These are phyloP conservation scores for Neonothopanus nambi DNA, from an alignment of 1,284 basidiomycete species.

Conservation along the genomic window DNA sequence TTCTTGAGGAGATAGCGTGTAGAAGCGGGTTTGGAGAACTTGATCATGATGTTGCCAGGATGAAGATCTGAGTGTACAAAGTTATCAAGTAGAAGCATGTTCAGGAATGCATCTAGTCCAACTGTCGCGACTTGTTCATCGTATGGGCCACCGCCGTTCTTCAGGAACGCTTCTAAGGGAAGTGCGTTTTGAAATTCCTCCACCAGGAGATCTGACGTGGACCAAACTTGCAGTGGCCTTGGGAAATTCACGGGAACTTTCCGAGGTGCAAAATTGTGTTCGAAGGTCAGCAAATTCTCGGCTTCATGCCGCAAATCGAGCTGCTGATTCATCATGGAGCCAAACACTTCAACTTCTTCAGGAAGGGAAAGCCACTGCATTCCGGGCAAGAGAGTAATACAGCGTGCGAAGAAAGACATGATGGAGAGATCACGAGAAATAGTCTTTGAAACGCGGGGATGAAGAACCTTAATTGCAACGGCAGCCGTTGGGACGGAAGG, in stretches of 20 bases:
- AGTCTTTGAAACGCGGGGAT: slow-evolving; percentile 81
- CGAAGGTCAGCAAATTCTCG: slow-evolving; percentile 84
- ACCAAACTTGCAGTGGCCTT: slow-evolving; percentile 79
- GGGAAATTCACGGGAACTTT: slow-evolving; percentile 90
- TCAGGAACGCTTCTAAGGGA: slow-evolving; percentile 87
- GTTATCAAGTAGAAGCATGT: slow-evolving; percentile 98
- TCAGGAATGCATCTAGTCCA: slow-evolving; percentile 96
- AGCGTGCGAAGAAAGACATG: slow-evolving; percentile 89
- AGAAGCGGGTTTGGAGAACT: slow-evolving; percentile 83
- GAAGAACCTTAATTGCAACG: slow-evolving; percentile 96
- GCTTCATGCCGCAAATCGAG: slow-evolving; percentile 92
- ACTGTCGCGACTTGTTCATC: slow-evolving; percentile 90
- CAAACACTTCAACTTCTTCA: slow-evolving; percentile 94
- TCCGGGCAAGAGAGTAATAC: slow-evolving; percentile 83
- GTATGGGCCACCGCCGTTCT: slow-evolving; percentile 89
- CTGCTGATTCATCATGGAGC: slow-evolving; percentile 97
- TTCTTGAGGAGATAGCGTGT: slow-evolving; percentile 60
- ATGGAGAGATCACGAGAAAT: slow-evolving; percentile 91
- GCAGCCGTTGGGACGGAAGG: slow-evolving; percentile 74
- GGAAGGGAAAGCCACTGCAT: slow-evolving; percentile 97
- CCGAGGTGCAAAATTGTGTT: slow-evolving; percentile 80
- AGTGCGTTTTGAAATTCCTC: slow-evolving; percentile 95
- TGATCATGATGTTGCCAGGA: slow-evolving; percentile 97
- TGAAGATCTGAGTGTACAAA: slow-evolving; percentile 96
- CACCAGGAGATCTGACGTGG: slow-evolving; percentile 80